phyloP scores from a whole-genome alignment of 345 rosid genomes.

The Lepidium sativum region DNA sequence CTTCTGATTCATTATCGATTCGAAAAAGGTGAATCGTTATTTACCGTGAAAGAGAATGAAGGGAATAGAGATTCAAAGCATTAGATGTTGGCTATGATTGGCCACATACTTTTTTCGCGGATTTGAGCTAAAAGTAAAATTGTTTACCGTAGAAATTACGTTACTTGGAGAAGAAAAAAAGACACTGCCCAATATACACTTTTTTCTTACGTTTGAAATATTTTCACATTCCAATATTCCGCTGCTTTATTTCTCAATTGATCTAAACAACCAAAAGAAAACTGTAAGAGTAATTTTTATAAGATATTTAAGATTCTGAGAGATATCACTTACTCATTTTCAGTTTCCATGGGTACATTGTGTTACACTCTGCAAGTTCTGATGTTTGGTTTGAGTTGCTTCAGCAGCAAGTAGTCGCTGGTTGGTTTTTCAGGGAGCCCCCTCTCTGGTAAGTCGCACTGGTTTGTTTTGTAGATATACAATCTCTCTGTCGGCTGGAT shows the following conservation, averaged over 20 bases:
- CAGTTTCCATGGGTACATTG: background rate
- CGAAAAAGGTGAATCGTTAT: background rate
- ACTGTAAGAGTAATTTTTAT: too few relatives aligned
- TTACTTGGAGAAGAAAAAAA: too few relatives aligned
- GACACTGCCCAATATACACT: too few relatives aligned
- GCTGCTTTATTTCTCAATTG: too few relatives aligned
- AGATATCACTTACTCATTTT: constrained; percentile 5
- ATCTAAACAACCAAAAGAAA: too few relatives aligned
- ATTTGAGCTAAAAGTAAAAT: too few relatives aligned
- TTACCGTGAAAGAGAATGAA: constrained; percentile 66
- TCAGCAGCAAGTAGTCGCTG: background rate
- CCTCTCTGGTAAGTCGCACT: constrained; percentile 50
- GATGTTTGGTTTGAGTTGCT: background rate
- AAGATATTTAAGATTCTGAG: too few relatives aligned
- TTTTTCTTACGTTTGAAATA: too few relatives aligned
- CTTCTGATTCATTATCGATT: background rate
- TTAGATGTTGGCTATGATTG: too few relatives aligned
- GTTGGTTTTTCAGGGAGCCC: background rate
- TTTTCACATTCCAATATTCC: too few relatives aligned
- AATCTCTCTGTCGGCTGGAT: constrained; percentile 48
- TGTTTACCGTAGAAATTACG: too few relatives aligned
- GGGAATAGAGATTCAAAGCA: constrained; percentile 46
- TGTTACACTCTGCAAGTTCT: background rate
- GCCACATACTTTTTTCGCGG: too few relatives aligned
- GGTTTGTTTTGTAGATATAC: constrained; percentile 63